phyloP scores from a whole-genome alignment of 2,329 filamentous ascomycete species.

The Penicillium thymicola region DNA sequence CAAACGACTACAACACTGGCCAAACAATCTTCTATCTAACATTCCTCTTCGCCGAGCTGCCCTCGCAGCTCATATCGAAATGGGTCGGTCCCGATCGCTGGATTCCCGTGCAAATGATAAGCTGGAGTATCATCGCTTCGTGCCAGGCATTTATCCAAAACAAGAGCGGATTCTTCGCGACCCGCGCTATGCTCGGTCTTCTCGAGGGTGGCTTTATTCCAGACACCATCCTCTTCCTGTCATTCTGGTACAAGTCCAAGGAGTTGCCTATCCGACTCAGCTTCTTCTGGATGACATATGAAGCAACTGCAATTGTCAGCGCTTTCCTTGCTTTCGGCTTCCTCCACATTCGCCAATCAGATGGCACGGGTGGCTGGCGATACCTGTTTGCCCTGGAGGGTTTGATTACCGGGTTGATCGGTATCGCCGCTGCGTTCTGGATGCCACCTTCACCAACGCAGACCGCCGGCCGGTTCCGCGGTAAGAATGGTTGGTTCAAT shows the following conservation, averaged over 20 bases:
- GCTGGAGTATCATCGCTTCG: conserved; percentile 54
- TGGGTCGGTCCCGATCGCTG: conserved; percentile 58
- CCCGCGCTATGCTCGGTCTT: conserved; percentile 48
- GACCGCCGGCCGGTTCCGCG: conserved; percentile 60
- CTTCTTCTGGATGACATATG: conserved; percentile 67
- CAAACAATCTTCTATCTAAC: conserved; percentile 39
- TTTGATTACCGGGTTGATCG: conserved; percentile 54
- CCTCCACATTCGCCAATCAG: conserved; percentile 37
- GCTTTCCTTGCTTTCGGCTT: conserved; percentile 48
- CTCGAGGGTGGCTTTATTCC: conserved; percentile 54
- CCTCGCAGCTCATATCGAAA: conserved; percentile 60
- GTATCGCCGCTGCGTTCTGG: conserved; percentile 56
- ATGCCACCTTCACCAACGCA: conserved; percentile 63
- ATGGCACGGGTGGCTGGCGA: conserved; percentile 43
- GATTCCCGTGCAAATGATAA: conserved; percentile 58
- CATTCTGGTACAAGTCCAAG: conserved; percentile 70
- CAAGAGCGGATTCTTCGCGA: conserved; percentile 41
- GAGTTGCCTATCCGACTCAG: conserved; percentile 67
- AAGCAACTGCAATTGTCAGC: conserved; percentile 46
- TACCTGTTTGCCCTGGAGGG: conserved; percentile 45
- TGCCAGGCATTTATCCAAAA: conserved; percentile 52
- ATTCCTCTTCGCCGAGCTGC: conserved; percentile 53
- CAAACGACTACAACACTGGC: conserved; percentile 46
- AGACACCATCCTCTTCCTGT: conserved; percentile 56
- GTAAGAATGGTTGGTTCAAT: conserved; percentile 63